Percentiles rank a stretch among this genome's conserved stretches.
phyloP scores from a whole-genome alignment of 2,329 filamentous ascomycete species.

The Knoxdaviesia proteae region DNA sequence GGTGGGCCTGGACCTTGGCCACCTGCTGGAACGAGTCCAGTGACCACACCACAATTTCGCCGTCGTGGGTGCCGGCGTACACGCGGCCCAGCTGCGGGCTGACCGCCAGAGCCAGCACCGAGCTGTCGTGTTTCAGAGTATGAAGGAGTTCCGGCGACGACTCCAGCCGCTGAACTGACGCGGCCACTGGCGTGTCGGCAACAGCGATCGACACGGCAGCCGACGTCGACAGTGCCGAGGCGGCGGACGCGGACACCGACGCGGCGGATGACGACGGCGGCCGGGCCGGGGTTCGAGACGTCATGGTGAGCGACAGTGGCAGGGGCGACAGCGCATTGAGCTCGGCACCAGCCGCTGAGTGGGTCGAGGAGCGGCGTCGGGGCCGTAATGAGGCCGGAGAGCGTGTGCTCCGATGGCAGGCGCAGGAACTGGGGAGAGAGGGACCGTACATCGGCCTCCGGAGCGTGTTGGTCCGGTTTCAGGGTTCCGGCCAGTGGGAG shows the following conservation, averaged over 20 bases:
- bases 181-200: neutral
- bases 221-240: neutral
- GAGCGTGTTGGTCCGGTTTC: no score
- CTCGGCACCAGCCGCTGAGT: no score
- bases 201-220: conserved; percentile 1
- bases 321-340: no score
- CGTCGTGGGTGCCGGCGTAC: conserved; percentile 82
- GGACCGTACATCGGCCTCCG: no score
- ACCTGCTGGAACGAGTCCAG: conserved; percentile 71
- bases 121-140: conserved; percentile 55
- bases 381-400: no score
- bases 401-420: no score
- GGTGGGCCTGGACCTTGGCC: conserved; percentile 66
- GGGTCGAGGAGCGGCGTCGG: no score
- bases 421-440: no score
- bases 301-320: neutral
- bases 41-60: conserved; percentile 83
- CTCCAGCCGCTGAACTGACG: neutral
- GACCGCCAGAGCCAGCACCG: conserved; percentile 64
- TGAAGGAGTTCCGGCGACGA: conserved; percentile 45
- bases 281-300: no score
- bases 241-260: neutral
- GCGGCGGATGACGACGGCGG: neutral
- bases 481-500: no score
- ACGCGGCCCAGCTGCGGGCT: conserved; percentile 59